Evolutionary conservation across 108 stramenopile genomes (phyloP), one percentile per base, ranked within the genome.

Genomic region (Epipyxis sp.): DNA sequence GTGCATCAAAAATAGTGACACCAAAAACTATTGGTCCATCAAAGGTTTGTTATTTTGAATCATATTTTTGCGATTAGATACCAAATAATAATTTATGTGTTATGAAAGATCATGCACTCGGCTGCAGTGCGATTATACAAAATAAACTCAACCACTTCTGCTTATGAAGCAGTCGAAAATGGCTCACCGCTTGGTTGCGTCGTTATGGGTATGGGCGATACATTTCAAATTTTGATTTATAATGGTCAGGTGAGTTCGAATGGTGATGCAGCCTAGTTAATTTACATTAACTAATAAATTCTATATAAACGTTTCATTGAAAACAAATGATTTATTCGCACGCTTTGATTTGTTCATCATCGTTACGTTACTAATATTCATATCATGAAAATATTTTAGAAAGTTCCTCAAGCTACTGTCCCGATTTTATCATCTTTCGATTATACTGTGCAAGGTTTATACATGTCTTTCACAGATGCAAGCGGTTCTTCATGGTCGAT

Each of bases 401-500:
- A 68, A 68, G 65, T 41, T 37, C 65, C 65, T 20, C 65, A 68
- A 41, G 65, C 65, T 20, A 37, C 65, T 16, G 65, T 68, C 20
- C 13, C 65, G 20, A 68, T 68, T 41, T 68, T 37, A 16, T 16
- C 29, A 16, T 13, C 20, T 25, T 68, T 68, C 20, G 40, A 68
- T 41, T 68, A 68, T 37, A 68, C 29, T 68, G 39, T 68, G 16
- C 29, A 37, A 68, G 65, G 40, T 41, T 37, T 68, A 20, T 68
- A 68, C 65, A 25, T 68, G 20, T 68, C 65, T 16, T 68, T 68
- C 40, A 20, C 65, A 68, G 65, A 68, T 68, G 20, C 65, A 16
- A 68, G 39, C 20, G 65, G 65, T 20, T 37, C 20, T 37, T 40
- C 20, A 16, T 68, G 65, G 65, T 68, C 65, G 40, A 16, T 41